Evolutionary conservation across 1,139 yeast species (phyloP), one percentile per base, ranked within the genome.

Genomic region (Pichia sp.): DNA sequence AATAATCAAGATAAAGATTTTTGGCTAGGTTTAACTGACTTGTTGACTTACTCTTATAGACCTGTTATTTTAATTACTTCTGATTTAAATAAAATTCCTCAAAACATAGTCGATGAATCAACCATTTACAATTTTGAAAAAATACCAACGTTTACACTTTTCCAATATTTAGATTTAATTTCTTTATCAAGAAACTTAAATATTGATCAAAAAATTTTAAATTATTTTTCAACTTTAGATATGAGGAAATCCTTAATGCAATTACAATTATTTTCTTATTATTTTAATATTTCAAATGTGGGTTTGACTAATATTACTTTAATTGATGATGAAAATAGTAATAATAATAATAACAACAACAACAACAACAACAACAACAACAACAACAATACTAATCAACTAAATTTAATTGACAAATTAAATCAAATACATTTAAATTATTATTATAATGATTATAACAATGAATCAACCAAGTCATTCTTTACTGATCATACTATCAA

Each of bases 61-160:
- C 98, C 99, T 0, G 78, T 93, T 1, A 76, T 91, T 1, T 63
- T 93, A 30, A 88, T 96, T 0, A 89, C 96, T 61, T 74, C 76
- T 18, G 84, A 83, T 57, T 56, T 76, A 2, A 64, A 72, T 9
- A 73, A 69, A 41, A 70, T 89, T 3, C 96, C 96, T 0, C 63
- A 66, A 30, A 71, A 70, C 45, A 68, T 87, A 9, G 60, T 79
- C 18, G 76, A 79, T 18, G 65, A 64, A 44, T 64, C 69, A 4
- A 58, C 64, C 4, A 58, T 67, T n/a, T 57, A 56, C 34, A 50
- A 50, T 31, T 62, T 65, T 42, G 46, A 49, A 3, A 49, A 53
- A 9, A 57, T 56, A 2, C 38, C 48, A 1, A 30, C 34, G 4
- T 31, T 18, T 8, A 45, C 50, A 7, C 27, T 58, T 33, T 33